phyloP scores from a whole-genome alignment of 2,329 filamentous ascomycete species.

The Trichophyton simii region DNA sequence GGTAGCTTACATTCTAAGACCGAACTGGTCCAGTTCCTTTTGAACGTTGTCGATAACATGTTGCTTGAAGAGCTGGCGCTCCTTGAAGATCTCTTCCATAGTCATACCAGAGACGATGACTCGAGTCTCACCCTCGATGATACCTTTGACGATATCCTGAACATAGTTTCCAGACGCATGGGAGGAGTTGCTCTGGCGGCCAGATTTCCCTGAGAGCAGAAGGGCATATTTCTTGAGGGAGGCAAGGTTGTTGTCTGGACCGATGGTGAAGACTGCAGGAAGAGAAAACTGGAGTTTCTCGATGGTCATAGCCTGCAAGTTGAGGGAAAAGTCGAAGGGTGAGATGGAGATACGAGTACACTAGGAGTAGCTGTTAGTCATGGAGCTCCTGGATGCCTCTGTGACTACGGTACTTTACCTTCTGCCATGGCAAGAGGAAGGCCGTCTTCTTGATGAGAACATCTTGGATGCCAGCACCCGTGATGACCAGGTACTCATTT shows the following conservation, averaged over 20 bases:
- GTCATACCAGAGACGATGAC: slow-evolving; percentile 77
- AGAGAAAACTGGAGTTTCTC: slow-evolving; percentile 76
- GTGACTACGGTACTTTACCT: slow-evolving; percentile 22
- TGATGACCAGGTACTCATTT: slow-evolving; percentile 78
- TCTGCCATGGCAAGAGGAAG: slow-evolving; percentile 59
- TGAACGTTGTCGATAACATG: slow-evolving; percentile 66
- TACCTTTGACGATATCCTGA: slow-evolving; percentile 75
- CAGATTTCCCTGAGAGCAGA: slow-evolving; percentile 54
- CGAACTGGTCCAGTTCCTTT: slow-evolving; percentile 67
- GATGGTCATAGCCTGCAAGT: slow-evolving; percentile 74
- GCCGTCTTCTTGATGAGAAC: slow-evolving; percentile 69
- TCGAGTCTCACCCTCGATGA: slow-evolving; percentile 78
- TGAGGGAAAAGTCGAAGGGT: slow-evolving; percentile 65
- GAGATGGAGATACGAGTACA: slow-evolving; percentile 29
- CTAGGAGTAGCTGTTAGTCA: slow-evolving; percentile 10
- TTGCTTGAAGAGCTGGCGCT: slow-evolving; percentile 63
- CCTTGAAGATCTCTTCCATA: slow-evolving; percentile 82
- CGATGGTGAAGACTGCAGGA: slow-evolving; percentile 75
- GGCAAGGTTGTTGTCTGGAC: slow-evolving; percentile 58
- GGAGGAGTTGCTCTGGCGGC: slow-evolving; percentile 30
- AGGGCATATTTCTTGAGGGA: slow-evolving; percentile 72
- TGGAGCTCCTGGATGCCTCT: background rate
- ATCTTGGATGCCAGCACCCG: slow-evolving; percentile 61
- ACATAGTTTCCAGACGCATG: slow-evolving; percentile 48
- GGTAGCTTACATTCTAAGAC: slow-evolving; percentile 52